Conservation (phyloP, 495 filamentous ascomycete genomes). For the Lineolata rhizophorae region DNA sequence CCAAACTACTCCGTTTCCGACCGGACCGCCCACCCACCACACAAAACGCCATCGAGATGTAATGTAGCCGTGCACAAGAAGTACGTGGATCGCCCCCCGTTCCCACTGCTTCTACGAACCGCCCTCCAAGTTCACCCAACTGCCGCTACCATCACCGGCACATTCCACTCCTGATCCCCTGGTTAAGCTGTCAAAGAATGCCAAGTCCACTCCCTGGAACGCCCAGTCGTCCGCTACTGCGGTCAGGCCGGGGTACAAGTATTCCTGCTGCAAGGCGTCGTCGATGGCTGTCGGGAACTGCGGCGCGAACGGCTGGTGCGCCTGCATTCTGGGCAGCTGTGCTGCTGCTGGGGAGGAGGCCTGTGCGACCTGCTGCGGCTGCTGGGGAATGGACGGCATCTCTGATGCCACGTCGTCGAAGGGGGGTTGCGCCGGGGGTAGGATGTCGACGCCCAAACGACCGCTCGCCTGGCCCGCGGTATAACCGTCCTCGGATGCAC, state of each 20-base stretch:
- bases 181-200: conserved; percentile 21
- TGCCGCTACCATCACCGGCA: conserved; percentile 1
- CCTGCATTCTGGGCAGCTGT: not conserved
- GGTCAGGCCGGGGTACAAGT: conserved; percentile 9
- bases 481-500: not conserved
- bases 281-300: not conserved
- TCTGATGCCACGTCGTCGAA: conserved; percentile 1
- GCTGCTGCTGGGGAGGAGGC: not conserved
- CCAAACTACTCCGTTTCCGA: too few species aligned
- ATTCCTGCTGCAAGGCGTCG: conserved; percentile 1
- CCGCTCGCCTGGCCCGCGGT: not conserved
- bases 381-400: conserved; percentile 1
- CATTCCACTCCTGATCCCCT: conserved; percentile 3
- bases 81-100: too few species aligned
- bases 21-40: too few species aligned
- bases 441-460: not conserved
- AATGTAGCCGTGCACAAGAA: too few species aligned
- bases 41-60: too few species aligned
- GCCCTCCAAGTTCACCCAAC: too few species aligned
- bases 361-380: not conserved
- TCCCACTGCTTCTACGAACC: too few species aligned
- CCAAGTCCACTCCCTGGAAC: conserved; percentile 21
- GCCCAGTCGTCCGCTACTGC: conserved; percentile 17
- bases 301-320: not conserved
- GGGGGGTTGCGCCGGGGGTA: not conserved